Evolutionary conservation across 805 yeast genomes (phyloP).

Genomic region (Myxozyma mucilagina): DNA sequence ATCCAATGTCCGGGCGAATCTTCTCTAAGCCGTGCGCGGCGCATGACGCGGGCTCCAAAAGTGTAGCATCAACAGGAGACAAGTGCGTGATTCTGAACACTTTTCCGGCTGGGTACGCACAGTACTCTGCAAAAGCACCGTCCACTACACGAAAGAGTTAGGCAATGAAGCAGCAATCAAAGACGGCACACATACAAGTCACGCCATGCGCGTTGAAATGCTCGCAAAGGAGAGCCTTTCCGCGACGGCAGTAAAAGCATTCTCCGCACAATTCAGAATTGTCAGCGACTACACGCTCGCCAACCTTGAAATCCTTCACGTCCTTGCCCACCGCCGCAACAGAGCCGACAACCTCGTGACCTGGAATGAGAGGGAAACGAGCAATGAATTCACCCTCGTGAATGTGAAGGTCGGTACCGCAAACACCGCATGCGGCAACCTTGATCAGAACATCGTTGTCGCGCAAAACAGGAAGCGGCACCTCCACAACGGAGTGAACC

Average conservation of each 20-base stretch:
- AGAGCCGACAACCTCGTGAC: constrained; percentile 29
- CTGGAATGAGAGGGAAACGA: constrained; percentile 28
- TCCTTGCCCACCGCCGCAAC: constrained; percentile 30
- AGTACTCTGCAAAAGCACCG: constrained; percentile 31
- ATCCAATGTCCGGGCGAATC: constrained; percentile 28
- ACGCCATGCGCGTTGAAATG: constrained; percentile 31
- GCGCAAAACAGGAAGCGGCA: constrained; percentile 23
- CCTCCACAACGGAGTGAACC: constrained; percentile 18
- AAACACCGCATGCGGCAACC: constrained; percentile 30
- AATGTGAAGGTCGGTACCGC: constrained; percentile 30
- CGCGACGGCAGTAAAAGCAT: constrained; percentile 30
- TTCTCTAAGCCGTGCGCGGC: constrained; percentile 31
- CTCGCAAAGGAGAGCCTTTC: constrained; percentile 29
- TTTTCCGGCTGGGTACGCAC: constrained; percentile 30
- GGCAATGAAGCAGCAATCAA: not conserved
- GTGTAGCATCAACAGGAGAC: constrained; percentile 26
- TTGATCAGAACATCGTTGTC: constrained; percentile 29
- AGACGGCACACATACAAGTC: constrained; percentile 9
- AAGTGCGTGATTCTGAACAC: constrained; percentile 28
- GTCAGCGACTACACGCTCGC: constrained; percentile 30
- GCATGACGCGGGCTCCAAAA: constrained; percentile 31
- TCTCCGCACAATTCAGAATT: constrained; percentile 30
- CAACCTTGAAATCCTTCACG: constrained; percentile 21
- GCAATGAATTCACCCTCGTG: constrained; percentile 32
- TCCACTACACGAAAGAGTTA: constrained; percentile 5